Percentiles rank a stretch among this genome's conserved stretches.
Evolutionary conservation across 2,329 filamentous ascomycete genomes (phyloP).

Genomic region (Nigrospora oryzae): DNA sequence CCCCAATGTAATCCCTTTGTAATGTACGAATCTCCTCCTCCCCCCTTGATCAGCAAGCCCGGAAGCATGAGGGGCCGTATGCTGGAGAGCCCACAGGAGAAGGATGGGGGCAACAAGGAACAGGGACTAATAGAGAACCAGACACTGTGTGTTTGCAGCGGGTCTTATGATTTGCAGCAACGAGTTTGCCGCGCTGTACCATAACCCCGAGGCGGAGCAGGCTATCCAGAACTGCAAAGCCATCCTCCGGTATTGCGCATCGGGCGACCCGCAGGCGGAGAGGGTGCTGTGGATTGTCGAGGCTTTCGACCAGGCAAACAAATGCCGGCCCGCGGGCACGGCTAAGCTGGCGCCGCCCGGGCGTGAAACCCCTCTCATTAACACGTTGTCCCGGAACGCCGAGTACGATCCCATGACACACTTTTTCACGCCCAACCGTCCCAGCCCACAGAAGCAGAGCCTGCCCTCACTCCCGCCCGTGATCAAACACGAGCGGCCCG

Average conservation of each 20-base stretch:
- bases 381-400: constrained; percentile 15
- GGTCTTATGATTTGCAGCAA: constrained; percentile 47
- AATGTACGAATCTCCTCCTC: not conserved
- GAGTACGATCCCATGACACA: constrained; percentile 17
- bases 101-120: constrained; percentile 1
- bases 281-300: constrained; percentile 41
- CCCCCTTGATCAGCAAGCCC: not conserved
- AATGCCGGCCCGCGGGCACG: constrained; percentile 13
- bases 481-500: constrained; percentile 8
- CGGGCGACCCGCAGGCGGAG: constrained; percentile 37
- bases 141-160: constrained; percentile 49
- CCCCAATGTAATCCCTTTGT: constrained; percentile 43
- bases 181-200: constrained; percentile 42
- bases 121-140: constrained; percentile 12
- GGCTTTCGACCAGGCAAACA: constrained; percentile 35
- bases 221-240: constrained; percentile 33
- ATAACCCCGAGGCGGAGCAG: constrained; percentile 29
- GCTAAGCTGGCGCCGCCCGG: constrained; percentile 15
- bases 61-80: not conserved
- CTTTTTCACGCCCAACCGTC: constrained; percentile 14
- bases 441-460: constrained; percentile 5
- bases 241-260: constrained; percentile 39
- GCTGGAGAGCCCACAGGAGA: too few relatives aligned
- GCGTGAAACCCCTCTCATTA: constrained; percentile 16
- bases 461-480: constrained; percentile 6